Base-by-base conservation (phyloP, 192 early-diverging fungal species). In the Dimargaris cristalligena region DNA sequence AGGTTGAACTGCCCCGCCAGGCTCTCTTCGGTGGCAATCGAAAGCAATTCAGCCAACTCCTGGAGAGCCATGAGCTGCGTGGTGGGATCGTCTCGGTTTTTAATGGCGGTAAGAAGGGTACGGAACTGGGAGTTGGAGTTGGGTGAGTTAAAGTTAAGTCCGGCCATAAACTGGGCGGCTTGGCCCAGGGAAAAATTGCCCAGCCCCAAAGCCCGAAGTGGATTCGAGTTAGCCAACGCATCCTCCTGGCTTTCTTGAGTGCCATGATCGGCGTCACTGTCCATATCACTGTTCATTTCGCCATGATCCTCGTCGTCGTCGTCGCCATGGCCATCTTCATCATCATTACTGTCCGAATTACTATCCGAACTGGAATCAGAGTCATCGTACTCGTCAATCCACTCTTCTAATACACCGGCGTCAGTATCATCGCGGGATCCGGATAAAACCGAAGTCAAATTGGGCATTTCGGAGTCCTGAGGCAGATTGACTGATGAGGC, bases 11-110 rank as follows among this genome's bases (percentile, higher is more conserved):
- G 74, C 4, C 81, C 76, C n/a, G 72, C 64, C 33, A 81, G 60
- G 6, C 68, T 78, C 28, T 80, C 80, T 61, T 87, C 88, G n/a
- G 78, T 90, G 22, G 87, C 82, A 26, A 92, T 79, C 31, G 78
- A 78, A 16, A 94, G 64, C 11, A 83, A 52, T 58, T 90, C 87
- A 6, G 88, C 69, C 48, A 94, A 67, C 62, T 89, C 88, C 61
- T 94, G 91, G 25, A 94, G 70, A 1, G 89, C 84, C n/a, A 93
- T 68, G n/a, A 90, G 58, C 65, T 90, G 88, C 58, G 78, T 63
- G 1, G 79, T 78, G 18, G 76, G 75, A 61, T 87, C 82, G 25
- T 72, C 74, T 34, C 67, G 58, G 23, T 66, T 65, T 26, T 75
- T 75, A 14, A 92, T 69, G 41, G 78, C 76, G 38, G 65, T 62